Evolutionary conservation across 148 eudicot genomes (phyloP).

Genomic region (Vaccinium corymbosum): DNA sequence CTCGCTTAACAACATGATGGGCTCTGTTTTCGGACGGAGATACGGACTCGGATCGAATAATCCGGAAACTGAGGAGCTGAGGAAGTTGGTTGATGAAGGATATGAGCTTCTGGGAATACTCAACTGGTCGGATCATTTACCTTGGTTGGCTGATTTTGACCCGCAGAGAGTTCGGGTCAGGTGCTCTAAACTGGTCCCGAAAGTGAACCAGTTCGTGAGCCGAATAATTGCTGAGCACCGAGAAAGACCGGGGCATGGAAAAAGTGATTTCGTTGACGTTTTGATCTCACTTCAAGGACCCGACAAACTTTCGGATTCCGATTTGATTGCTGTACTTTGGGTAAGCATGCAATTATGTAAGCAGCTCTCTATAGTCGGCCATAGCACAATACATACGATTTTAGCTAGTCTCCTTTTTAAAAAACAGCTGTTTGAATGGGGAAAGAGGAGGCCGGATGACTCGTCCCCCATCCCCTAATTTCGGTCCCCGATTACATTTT

Average conservation of each 20-base stretch:
- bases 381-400: too few species aligned
- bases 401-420: too few species aligned
- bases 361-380: too few species aligned
- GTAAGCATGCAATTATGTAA: constrained; percentile 25
- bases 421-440: too few species aligned
- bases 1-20: constrained; percentile 72
- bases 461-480: too few species aligned
- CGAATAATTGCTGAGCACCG: constrained; percentile 54
- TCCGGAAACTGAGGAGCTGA: constrained; percentile 32
- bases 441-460: too few species aligned
- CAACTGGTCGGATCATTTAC: constrained; percentile 70
- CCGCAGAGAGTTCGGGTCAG: constrained; percentile 53
- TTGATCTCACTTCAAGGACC: constrained; percentile 49
- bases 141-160: constrained; percentile 56
- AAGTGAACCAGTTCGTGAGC: constrained; percentile 60
- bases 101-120: constrained; percentile 64
- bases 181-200: constrained; percentile 60
- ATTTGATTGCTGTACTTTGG: constrained; percentile 77
- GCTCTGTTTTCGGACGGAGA: constrained; percentile 51
- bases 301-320: constrained; percentile 51
- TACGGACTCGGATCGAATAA: constrained; percentile 23
- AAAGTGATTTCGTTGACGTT: constrained; percentile 68
- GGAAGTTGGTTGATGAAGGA: constrained; percentile 63
- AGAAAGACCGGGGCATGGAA: constrained; percentile 17
- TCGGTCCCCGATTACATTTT: too few species aligned